Conservation (phyloP, 1,139 yeast genomes). For the Taphrina deformans region DNA sequence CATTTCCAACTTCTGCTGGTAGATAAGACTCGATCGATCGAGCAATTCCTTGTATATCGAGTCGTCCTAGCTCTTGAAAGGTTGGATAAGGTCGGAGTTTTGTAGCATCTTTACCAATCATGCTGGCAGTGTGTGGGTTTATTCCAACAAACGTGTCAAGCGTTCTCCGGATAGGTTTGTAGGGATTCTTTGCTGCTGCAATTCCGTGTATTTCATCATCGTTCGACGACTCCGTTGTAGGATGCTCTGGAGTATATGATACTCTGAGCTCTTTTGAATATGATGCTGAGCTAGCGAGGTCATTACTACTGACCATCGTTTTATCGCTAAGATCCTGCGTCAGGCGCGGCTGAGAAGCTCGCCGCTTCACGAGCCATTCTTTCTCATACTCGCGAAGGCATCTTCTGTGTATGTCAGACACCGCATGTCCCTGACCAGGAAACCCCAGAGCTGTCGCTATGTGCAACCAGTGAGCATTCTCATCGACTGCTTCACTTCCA, state of each 20-base stretch:
- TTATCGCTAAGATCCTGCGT: background rate
- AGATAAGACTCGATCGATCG: slow-evolving; percentile 12
- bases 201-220: background rate
- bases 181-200: background rate
- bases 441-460: slow-evolving; percentile 8
- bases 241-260: background rate
- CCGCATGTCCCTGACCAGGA: slow-evolving; percentile 4
- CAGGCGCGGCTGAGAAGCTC: background rate
- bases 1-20: slow-evolving; percentile 28
- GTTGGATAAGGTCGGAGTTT: slow-evolving; percentile 21
- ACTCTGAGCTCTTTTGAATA: background rate
- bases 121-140: background rate
- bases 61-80: slow-evolving; percentile 24
- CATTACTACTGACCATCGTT: background rate
- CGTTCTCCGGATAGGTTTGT: background rate
- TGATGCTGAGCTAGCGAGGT: background rate
- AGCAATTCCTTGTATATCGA: slow-evolving; percentile 22
- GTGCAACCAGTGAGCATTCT: background rate
- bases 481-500: slow-evolving; percentile 15
- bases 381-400: slow-evolving; percentile 21
- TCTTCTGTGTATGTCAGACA: background rate
- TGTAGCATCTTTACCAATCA: background rate
- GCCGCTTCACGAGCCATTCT: slow-evolving; percentile 23
- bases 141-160: slow-evolving; percentile 8
- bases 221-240: background rate